Evolutionary conservation across 2,329 filamentous ascomycete genomes (phyloP).

Genomic region (Pyrenophora seminiperda): DNA sequence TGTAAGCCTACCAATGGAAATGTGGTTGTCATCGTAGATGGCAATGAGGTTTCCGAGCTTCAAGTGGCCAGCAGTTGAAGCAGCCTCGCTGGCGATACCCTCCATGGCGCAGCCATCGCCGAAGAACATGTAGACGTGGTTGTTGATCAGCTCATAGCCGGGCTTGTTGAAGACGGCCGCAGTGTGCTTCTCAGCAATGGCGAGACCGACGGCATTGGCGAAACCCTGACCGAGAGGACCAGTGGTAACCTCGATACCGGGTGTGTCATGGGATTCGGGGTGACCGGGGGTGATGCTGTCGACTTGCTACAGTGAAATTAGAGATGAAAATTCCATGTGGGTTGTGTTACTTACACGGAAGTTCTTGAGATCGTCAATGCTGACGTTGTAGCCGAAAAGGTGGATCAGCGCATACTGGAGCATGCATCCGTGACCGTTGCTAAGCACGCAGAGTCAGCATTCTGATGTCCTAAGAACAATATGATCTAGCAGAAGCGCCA

Average conservation of each 20-base stretch:
- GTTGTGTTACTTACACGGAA: conserved; percentile 80
- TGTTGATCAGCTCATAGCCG: conserved; percentile 86
- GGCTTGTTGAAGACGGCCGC: conserved; percentile 96
- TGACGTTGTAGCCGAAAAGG: conserved; percentile 87
- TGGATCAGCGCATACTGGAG: conserved; percentile 98
- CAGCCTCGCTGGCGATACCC: conserved; percentile 92
- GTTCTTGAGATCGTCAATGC: conserved; percentile 88
- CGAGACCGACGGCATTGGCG: conserved; percentile 95
- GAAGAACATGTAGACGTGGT: conserved; percentile 96
- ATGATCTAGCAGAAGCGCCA: background rate
- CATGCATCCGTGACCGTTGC: conserved; percentile 99
- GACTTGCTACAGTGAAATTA: conserved; percentile 57
- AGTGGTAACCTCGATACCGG: conserved; percentile 96
- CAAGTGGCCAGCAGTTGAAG: conserved; percentile 89
- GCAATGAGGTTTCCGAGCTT: conserved; percentile 97
- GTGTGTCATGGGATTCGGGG: conserved; percentile 94
- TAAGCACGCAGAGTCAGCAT: conserved; percentile 48
- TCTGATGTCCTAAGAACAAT: background rate
- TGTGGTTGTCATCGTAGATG: conserved; percentile 99
- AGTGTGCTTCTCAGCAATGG: conserved; percentile 92
- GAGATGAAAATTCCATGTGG: conserved; percentile 51
- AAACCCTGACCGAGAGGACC: conserved; percentile 98
- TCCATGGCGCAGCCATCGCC: conserved; percentile 99
- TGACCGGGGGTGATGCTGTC: conserved; percentile 91
- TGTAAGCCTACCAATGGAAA: conserved; percentile 69